Percentiles rank a stretch among this genome's conserved stretches.
Evolutionary conservation across 1,284 basidiomycete species (phyloP).

Genomic region (Peniophora sp.): DNA sequence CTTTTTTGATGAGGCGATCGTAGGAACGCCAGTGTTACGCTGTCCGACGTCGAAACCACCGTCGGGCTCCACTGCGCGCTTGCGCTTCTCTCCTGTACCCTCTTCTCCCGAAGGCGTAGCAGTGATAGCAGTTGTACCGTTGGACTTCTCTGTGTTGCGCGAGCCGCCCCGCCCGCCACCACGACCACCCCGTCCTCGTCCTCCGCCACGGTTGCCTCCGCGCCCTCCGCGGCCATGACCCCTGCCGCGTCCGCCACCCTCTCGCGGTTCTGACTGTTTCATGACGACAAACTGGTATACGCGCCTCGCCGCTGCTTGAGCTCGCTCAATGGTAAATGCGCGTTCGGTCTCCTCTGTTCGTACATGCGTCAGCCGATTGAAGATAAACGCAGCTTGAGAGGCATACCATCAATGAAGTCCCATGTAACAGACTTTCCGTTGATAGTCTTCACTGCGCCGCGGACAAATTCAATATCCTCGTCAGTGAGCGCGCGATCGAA

Average conservation of each 20-base stretch:
- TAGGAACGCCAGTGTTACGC: constrained; percentile 52
- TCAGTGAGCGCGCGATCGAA: constrained; percentile 57
- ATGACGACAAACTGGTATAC: constrained; percentile 20
- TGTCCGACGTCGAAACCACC: constrained; percentile 60
- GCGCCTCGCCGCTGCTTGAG: constrained; percentile 53
- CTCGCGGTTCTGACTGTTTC: constrained; percentile 28
- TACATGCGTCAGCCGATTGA: background rate
- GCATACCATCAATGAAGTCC: constrained; percentile 52
- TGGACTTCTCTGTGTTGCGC: constrained; percentile 10
- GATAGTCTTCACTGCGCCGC: constrained; percentile 52
- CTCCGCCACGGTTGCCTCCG: constrained; percentile 32
- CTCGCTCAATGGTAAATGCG: constrained; percentile 63
- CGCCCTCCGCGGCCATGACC: constrained; percentile 38
- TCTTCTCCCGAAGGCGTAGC: constrained; percentile 17
- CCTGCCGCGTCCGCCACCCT: constrained; percentile 31
- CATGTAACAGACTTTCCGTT: constrained; percentile 56
- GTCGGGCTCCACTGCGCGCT: constrained; percentile 66
- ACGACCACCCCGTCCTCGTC: constrained; percentile 23
- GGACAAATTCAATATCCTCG: constrained; percentile 57
- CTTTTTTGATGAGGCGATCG: constrained; percentile 49
- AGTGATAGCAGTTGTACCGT: background rate
- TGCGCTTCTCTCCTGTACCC: constrained; percentile 59
- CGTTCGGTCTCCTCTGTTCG: constrained; percentile 53
- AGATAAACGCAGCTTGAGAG: background rate
- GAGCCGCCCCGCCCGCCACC: constrained; percentile 23